Conservation (phyloP, 2,329 filamentous ascomycete genomes). For the Botryotinia convoluta region DNA sequence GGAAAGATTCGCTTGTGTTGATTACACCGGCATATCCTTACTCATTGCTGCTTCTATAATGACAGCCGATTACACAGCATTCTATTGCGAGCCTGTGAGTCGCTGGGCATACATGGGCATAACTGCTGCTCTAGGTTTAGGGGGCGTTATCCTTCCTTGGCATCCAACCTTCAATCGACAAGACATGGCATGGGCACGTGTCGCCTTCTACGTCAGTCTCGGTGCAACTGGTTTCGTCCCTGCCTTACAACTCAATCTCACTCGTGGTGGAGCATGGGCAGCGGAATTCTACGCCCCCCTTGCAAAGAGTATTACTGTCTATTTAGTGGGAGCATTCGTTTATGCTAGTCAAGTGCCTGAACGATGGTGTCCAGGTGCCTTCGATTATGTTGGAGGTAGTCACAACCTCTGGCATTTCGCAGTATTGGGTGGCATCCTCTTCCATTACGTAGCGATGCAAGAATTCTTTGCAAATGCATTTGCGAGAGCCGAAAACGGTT, state of each 20-base stretch:
- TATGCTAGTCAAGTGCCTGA: slow-evolving; percentile 94
- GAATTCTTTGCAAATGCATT: slow-evolving; percentile 84
- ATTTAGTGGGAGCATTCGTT: slow-evolving; percentile 77
- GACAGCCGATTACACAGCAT: slow-evolving; percentile 97
- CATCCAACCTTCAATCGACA: slow-evolving; percentile 89
- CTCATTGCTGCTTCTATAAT: slow-evolving; percentile 95
- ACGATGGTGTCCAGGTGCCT: slow-evolving; percentile 86
- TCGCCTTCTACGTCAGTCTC: slow-evolving; percentile 86
- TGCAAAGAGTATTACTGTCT: slow-evolving; percentile 80
- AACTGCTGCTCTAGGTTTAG: slow-evolving; percentile 77
- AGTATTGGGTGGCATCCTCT: slow-evolving; percentile 92
- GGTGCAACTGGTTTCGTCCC: slow-evolving; percentile 87
- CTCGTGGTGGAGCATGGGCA: slow-evolving; percentile 77
- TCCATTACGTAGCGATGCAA: slow-evolving; percentile 96
- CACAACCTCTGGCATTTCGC: slow-evolving; percentile 98
- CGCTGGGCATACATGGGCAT: slow-evolving; percentile 82
- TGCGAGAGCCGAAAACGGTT: slow-evolving; percentile 51
- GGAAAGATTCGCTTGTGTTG: slow-evolving; percentile 94
- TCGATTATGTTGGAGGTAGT: slow-evolving; percentile 92
- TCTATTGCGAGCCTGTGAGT: slow-evolving; percentile 91
- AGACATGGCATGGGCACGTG: slow-evolving; percentile 90
- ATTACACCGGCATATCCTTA: slow-evolving; percentile 96
- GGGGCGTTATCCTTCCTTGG: slow-evolving; percentile 91
- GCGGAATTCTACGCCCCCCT: slow-evolving; percentile 86
- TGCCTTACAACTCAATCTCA: slow-evolving; percentile 76